Conservation (phyloP, 345 rosid genomes). For the Moricandia arvensis region DNA sequence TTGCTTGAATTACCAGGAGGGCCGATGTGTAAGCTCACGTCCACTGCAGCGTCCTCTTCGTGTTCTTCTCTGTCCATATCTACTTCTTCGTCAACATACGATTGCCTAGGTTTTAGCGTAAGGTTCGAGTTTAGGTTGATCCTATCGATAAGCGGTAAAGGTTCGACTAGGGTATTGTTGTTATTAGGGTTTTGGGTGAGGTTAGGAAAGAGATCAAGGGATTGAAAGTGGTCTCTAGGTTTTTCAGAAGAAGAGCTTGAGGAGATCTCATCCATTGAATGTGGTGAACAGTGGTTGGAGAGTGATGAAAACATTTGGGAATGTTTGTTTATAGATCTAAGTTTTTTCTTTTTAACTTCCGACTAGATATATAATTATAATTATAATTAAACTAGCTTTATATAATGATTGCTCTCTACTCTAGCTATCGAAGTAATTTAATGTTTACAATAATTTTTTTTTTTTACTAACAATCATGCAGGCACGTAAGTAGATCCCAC, state of each 20-base stretch:
- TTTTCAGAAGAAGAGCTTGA: slow-evolving; percentile 41
- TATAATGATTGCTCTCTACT: slow-evolving; percentile 31
- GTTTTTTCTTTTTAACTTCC: background rate
- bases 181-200: background rate
- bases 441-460: slow-evolving; percentile 25
- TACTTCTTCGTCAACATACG: slow-evolving; percentile 24
- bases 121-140: slow-evolving; percentile 16
- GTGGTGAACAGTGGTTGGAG: slow-evolving; percentile 24
- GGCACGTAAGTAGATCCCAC: slow-evolving; percentile 29
- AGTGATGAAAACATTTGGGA: slow-evolving; percentile 18
- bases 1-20: slow-evolving; percentile 45
- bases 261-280: slow-evolving; percentile 33
- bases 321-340: slow-evolving; percentile 16
- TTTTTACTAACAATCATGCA: slow-evolving; percentile 29
- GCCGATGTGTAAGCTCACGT: slow-evolving; percentile 68
- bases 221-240: slow-evolving; percentile 34
- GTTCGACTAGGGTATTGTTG: slow-evolving; percentile 13
- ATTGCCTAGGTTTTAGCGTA: slow-evolving; percentile 23
- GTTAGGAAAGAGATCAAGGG: slow-evolving; percentile 54
- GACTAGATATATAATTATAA: slow-evolving; percentile 2
- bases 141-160: slow-evolving; percentile 32
- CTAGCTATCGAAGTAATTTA: slow-evolving; percentile 12
- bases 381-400: slow-evolving; percentile 32
- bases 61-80: slow-evolving; percentile 16
- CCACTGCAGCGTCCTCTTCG: slow-evolving; percentile 29